A percentile compares a stretch with the other conserved stretches of the same genome.
phyloP scores from a whole-genome alignment of 441 rosid genomes.

The Gossypium schwendimanii region DNA sequence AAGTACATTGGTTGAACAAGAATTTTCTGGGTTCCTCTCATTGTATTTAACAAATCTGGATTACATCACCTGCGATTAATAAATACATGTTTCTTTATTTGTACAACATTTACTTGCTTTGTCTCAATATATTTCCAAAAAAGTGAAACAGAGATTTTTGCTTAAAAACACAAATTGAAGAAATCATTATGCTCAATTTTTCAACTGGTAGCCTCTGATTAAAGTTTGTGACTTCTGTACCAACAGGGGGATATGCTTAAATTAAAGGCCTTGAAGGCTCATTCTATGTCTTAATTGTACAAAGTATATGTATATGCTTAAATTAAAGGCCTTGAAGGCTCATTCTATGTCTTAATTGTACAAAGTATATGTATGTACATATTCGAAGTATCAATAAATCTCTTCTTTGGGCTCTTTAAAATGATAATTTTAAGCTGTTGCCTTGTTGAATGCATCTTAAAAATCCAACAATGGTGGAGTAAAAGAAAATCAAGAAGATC shows the following conservation, averaged over 20 bases:
- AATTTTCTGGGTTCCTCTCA: neutral
- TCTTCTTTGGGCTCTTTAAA: neutral
- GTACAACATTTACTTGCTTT: neutral
- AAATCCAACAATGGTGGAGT: neutral
- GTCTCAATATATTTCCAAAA: neutral
- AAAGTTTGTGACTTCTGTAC: neutral
- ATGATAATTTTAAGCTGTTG: neutral
- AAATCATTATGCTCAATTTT: neutral
- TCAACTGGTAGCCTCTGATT: neutral
- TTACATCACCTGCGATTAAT: neutral
- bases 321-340: neutral
- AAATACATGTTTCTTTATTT: neutral
- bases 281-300: neutral
- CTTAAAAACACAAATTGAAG: neutral
- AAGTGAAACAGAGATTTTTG: neutral
- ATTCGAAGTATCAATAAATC: neutral
- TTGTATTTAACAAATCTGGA: neutral
- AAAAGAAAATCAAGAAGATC: neutral
- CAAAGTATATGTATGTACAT: neutral
- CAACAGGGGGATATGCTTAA: neutral
- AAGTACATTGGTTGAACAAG: neutral
- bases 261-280: neutral
- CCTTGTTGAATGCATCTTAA: neutral
- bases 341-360: neutral
- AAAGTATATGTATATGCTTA: neutral